These are phyloP conservation scores for Pinus taeda DNA, from an alignment of 75 land plant genomes.

Conservation along the genomic window DNA sequence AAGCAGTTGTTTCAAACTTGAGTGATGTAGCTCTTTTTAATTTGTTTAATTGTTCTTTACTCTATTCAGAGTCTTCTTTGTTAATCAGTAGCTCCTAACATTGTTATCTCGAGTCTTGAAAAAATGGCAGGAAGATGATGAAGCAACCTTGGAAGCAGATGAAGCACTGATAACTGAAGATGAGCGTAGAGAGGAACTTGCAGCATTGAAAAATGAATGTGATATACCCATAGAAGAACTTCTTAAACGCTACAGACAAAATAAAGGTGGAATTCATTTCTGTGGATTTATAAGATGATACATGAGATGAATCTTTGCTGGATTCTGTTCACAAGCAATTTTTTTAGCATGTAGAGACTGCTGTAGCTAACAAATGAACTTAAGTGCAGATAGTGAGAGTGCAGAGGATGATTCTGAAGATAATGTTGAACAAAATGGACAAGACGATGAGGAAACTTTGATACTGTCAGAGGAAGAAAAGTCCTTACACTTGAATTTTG, in stretches of 20 bases:
- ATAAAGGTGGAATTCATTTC: conserved; percentile 38
- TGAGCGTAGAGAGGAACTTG: conserved; percentile 81
- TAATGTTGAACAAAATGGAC: conserved; percentile 14
- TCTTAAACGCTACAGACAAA: conserved; percentile 51
- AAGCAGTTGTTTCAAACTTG: too few species aligned
- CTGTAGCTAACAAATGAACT: neutral
- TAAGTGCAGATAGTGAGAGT: conserved; percentile 3
- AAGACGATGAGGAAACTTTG: conserved; percentile 15
- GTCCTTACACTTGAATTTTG: neutral
- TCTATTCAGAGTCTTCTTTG: too few species aligned
- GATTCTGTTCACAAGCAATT: neutral
- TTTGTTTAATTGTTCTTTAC: too few species aligned
- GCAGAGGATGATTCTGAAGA: conserved; percentile 16
- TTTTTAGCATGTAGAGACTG: neutral
- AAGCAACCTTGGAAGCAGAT: conserved; percentile 87
- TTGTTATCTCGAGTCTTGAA: neutral
- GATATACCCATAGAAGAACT: conserved; percentile 91
- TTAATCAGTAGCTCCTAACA: neutral
- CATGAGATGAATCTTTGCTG: neutral
- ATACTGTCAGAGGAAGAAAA: neutral
- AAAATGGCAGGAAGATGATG: conserved; percentile 85
- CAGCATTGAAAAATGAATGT: conserved; percentile 70
- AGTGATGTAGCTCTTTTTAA: too few species aligned
- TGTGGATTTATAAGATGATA: neutral
- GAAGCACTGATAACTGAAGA: conserved; percentile 93